These are phyloP conservation scores for Atractiella rhizophila DNA, from an alignment of 768 basidiomycete genomes.

Conservation along the genomic window DNA sequence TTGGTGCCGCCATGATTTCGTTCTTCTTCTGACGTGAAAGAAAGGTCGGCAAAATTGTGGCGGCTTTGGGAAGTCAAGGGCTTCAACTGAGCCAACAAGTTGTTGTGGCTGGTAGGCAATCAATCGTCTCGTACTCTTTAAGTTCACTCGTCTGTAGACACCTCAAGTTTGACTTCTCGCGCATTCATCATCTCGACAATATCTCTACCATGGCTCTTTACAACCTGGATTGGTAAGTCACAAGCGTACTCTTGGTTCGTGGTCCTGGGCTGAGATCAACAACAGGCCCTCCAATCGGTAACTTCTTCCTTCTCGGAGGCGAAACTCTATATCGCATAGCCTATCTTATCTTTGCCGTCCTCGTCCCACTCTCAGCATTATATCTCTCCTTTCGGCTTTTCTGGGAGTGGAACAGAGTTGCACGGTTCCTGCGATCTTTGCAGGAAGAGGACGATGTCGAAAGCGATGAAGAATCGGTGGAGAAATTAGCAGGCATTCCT, in stretches of 20 bases:
- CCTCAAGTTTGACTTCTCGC: constrained; percentile 14
- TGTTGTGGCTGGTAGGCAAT: constrained; percentile 13
- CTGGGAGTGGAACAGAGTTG: constrained; percentile 10
- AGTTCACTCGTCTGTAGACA: constrained; percentile 5
- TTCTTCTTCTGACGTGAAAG: neutral
- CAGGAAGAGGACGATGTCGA: no score
- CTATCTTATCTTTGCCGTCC: constrained; percentile 14
- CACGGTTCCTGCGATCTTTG: no score
- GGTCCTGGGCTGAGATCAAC: no score
- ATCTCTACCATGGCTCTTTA: constrained; percentile 16
- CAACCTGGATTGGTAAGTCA: constrained; percentile 17
- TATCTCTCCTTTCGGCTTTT: constrained; percentile 7
- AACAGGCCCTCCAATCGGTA: constrained; percentile 11
- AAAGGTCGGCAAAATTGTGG: neutral
- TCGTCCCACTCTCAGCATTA: constrained; percentile 12
- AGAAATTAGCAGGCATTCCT: no score
- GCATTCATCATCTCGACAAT: constrained; percentile 15
- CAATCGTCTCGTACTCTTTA: neutral
- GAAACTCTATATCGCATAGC: constrained; percentile 13
- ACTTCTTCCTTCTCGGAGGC: constrained; percentile 10
- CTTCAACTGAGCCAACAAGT: constrained; percentile 16
- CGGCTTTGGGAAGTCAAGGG: constrained; percentile 13
- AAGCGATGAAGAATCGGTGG: no score
- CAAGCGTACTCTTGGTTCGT: no score
- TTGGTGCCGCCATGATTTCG: no score